Evolutionary conservation across 176 grass and related monocot genomes (phyloP).

Genomic region (Hyparrhenia diplandra): DNA sequence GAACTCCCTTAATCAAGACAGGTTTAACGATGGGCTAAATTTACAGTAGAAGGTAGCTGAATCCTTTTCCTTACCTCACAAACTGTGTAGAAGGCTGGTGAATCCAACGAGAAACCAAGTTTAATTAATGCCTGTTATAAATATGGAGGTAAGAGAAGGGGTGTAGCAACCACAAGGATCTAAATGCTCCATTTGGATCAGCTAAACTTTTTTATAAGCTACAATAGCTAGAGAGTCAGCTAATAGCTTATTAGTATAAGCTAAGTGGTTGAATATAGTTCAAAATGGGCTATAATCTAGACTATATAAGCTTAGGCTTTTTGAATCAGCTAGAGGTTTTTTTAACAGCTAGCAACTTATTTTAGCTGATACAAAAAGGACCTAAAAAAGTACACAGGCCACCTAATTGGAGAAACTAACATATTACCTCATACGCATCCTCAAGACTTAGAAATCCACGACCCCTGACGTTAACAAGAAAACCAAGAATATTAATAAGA

Average conservation of each 20-base stretch:
- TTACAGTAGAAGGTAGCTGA: background rate
- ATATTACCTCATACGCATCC: slow-evolving; percentile 65
- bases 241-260: too few species aligned
- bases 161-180: background rate
- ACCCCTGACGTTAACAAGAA: slow-evolving; percentile 34
- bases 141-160: background rate
- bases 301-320: too few species aligned
- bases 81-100: slow-evolving; percentile 37
- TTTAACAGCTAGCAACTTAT: background rate
- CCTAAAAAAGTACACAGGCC: background rate
- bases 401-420: background rate
- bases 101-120: slow-evolving; percentile 33
- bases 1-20: background rate
- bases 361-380: slow-evolving; percentile 1
- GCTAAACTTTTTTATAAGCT: background rate
- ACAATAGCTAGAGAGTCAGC: background rate
- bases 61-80: slow-evolving; percentile 25
- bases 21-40: background rate
- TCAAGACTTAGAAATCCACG: slow-evolving; percentile 76
- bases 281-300: background rate
- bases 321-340: background rate
- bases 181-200: background rate
- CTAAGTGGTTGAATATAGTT: background rate
- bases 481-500: slow-evolving; percentile 9
- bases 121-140: slow-evolving; percentile 44